Base-by-base conservation (phyloP, 2,329 filamentous ascomycete genomes). In the Fusarium sp. region DNA sequence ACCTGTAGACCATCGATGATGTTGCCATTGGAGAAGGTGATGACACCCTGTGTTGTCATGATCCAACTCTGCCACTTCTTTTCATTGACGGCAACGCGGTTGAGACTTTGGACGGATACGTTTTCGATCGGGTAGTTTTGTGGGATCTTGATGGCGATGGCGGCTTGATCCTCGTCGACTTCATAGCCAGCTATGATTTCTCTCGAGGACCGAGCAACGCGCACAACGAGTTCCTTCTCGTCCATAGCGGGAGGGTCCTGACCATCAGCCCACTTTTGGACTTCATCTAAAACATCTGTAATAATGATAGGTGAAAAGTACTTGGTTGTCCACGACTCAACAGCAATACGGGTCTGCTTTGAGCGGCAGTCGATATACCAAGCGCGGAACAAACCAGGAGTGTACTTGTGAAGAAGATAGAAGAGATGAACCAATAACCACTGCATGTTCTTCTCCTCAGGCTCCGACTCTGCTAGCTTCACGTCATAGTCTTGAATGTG, bases 1-100 rank as follows among this genome's bases (percentile, higher is more conserved):
- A 93, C 91, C 15, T 91, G 86, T 33, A 99, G 84, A 3, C 95
- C 96, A 74, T 98, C 95, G 58, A 95, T 92, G 62, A 99, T 89
- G 78, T 89, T 93, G 58, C 94, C 94, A 76, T 96, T 95, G 69
- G 93, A 93, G 78, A 98, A 97, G 44, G 93, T 95, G 75, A 99
- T 98, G 46, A 96, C 94, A 7, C 94, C 95, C 75, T 98, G 93
- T 6, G 93, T 95, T 11, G 91, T 94, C 76, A 93, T 87, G 67
- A 98, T 86, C 95, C 95, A 98, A 67, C 88, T 92, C 80, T 94
- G 91, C 95, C 96, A 99, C 78, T 96, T 97, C 80, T 91, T 91
- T 78, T 98, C 95, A 65, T 91, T 92, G 30, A 98, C 93, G 1
- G 93, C 94, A 4, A 98, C 94, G 15, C 95, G 91, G 74, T 92